Percentiles rank a stretch among this genome's conserved stretches.
These are phyloP conservation scores for Peronospora belbahrii DNA, from an alignment of 352 stramenopile genomes.

Conservation along the genomic window DNA sequence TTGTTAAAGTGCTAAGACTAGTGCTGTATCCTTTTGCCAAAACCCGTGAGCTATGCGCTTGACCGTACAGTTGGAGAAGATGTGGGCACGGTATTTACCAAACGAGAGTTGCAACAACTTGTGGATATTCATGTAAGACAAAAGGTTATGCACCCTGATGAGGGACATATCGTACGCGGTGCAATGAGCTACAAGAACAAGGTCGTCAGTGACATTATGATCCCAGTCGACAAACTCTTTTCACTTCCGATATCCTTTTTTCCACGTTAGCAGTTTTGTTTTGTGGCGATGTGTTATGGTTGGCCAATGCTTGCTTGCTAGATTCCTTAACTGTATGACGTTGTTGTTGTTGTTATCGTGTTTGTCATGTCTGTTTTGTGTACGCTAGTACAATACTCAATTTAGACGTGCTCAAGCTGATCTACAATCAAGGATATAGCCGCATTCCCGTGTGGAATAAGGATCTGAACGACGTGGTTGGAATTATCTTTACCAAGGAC, in stretches of 20 bases:
- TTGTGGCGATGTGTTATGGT: too few relatives aligned
- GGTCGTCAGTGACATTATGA: conserved; percentile 88
- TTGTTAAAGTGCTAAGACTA: conserved; percentile 92
- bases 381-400: conserved; percentile 44
- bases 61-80: conserved; percentile 90
- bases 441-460: conserved; percentile 94
- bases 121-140: conserved; percentile 95
- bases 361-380: conserved; percentile 5
- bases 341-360: too few relatives aligned
- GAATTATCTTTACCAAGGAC: conserved; percentile 93
- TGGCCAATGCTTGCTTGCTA: not conserved
- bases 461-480: conserved; percentile 93
- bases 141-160: conserved; percentile 85
- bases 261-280: too few relatives aligned
- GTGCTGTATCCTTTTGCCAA: conserved; percentile 87
- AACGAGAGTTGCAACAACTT: conserved; percentile 90
- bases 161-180: conserved; percentile 94
- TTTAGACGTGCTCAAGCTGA: conserved; percentile 54
- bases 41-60: conserved; percentile 87
- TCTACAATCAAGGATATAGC: conserved; percentile 89
- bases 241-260: conserved; percentile 66
- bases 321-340: conserved; percentile 26
- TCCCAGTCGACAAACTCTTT: conserved; percentile 74
- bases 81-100: conserved; percentile 93
- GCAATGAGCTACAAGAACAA: conserved; percentile 74